A percentile compares a stretch with the other conserved stretches of the same genome.
phyloP scores from a whole-genome alignment of 257 asterid genomes.

The Jaltomata sinuosa region DNA sequence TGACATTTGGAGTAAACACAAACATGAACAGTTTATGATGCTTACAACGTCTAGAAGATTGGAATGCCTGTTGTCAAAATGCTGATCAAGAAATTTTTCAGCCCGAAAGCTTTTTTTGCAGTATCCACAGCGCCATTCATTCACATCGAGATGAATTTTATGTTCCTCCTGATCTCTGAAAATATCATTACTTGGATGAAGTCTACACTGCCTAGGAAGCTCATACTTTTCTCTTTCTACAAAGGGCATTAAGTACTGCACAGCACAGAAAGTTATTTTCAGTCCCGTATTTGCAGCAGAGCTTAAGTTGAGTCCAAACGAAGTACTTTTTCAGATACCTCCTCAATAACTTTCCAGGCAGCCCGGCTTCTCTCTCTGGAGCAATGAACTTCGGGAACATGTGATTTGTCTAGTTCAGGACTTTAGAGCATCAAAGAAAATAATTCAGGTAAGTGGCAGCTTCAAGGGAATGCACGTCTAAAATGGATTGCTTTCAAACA shows the following conservation, averaged over 20 bases:
- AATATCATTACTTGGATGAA: conserved; percentile 69
- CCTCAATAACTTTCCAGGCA: conserved; percentile 70
- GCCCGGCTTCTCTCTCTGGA: conserved; percentile 94
- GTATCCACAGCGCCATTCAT: conserved; percentile 89
- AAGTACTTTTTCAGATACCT: conserved; percentile 30
- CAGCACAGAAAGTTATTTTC: background rate
- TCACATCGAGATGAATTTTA: conserved; percentile 66
- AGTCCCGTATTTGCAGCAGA: background rate
- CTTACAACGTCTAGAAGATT: conserved; percentile 74
- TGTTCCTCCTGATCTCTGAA: conserved; percentile 93
- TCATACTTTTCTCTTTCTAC: conserved; percentile 60
- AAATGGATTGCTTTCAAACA: background rate
- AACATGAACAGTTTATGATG: background rate
- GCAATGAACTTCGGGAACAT: conserved; percentile 69
- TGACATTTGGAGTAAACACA: background rate
- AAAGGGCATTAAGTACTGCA: conserved; percentile 83
- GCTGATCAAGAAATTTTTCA: conserved; percentile 78
- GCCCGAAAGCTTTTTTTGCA: conserved; percentile 84
- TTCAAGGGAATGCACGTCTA: background rate
- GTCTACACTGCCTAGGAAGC: conserved; percentile 58
- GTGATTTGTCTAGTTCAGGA: conserved; percentile 30
- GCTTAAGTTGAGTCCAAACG: background rate
- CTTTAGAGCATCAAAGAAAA: conserved; percentile 25
- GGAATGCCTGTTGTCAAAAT: conserved; percentile 84
- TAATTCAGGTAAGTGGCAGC: background rate